These are phyloP conservation scores for Fusarium nisikadoi DNA, from an alignment of 2,329 filamentous ascomycete genomes.

Conservation along the genomic window DNA sequence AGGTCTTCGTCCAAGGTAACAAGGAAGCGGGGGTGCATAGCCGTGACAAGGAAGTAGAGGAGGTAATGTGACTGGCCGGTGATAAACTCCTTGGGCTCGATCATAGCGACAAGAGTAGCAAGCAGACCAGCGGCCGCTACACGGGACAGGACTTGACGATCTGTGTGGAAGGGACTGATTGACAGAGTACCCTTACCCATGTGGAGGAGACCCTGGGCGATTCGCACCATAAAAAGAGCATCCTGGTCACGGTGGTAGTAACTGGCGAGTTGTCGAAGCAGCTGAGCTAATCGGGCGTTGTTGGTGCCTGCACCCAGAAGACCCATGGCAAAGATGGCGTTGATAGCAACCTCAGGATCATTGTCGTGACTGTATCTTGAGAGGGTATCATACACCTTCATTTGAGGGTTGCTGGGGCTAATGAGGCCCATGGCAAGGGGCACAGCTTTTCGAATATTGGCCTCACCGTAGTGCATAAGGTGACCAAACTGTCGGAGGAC, in stretches of 20 bases:
- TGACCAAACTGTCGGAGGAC: slow-evolving; percentile 96
- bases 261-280: slow-evolving; percentile 92
- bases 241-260: slow-evolving; percentile 99
- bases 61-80: slow-evolving; percentile 82
- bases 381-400: slow-evolving; percentile 99
- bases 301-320: slow-evolving; percentile 96
- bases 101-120: slow-evolving; percentile 90
- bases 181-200: slow-evolving; percentile 99
- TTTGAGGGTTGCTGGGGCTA: slow-evolving; percentile 97
- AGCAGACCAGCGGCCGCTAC: slow-evolving; percentile 91
- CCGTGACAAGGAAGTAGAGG: slow-evolving; percentile 95
- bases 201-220: slow-evolving; percentile 95
- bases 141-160: slow-evolving; percentile 92
- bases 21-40: slow-evolving; percentile 96
- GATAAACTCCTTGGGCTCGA: slow-evolving; percentile 90
- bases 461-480: slow-evolving; percentile 98
- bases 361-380: slow-evolving; percentile 99
- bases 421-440: slow-evolving; percentile 96
- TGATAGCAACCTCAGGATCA: slow-evolving; percentile 97
- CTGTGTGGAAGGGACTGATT: slow-evolving; percentile 98
- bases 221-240: slow-evolving; percentile 98
- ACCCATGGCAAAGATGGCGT: slow-evolving; percentile 99
- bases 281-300: slow-evolving; percentile 94
- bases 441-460: slow-evolving; percentile 96
- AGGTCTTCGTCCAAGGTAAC: slow-evolving; percentile 95